These are phyloP conservation scores for Lactifluus volemus DNA, from an alignment of 768 basidiomycete genomes.

Conservation along the genomic window DNA sequence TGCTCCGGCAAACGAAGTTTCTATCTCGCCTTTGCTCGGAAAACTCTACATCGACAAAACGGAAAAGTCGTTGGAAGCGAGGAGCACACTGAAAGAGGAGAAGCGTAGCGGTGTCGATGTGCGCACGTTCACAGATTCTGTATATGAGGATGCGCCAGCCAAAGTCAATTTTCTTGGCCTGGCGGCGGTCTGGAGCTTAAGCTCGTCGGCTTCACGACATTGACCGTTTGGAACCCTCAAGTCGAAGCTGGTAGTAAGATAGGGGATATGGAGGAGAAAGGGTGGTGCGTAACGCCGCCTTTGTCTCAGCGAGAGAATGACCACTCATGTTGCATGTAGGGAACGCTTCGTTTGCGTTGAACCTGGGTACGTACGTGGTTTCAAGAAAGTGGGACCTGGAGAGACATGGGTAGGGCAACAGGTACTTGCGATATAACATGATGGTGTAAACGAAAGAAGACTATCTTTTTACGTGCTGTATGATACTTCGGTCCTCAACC, in stretches of 20 bases:
- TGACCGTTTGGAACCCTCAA: slow-evolving; percentile 95
- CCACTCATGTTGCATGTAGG: slow-evolving; percentile 34
- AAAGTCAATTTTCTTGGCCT: slow-evolving; percentile 53
- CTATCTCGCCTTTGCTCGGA: slow-evolving; percentile 56
- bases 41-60: slow-evolving; percentile 77
- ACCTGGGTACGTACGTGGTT: slow-evolving; percentile 77
- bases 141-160: slow-evolving; percentile 58
- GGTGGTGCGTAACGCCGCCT: slow-evolving; percentile 52
- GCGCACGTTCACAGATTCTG: slow-evolving; percentile 56
- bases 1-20: slow-evolving; percentile 49
- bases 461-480: not conserved
- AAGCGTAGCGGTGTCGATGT: slow-evolving; percentile 59
- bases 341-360: slow-evolving; percentile 85
- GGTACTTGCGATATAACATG: slow-evolving; percentile 44
- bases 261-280: slow-evolving; percentile 81
- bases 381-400: slow-evolving; percentile 51
- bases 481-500: not conserved
- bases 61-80: slow-evolving; percentile 43
- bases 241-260: slow-evolving; percentile 60
- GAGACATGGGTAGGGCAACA: slow-evolving; percentile 75
- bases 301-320: not conserved
- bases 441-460: not conserved
- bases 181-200: slow-evolving; percentile 46
- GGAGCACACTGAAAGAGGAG: slow-evolving; percentile 46
- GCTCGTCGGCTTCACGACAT: slow-evolving; percentile 54